Evolutionary conservation across 2,329 filamentous ascomycete genomes (phyloP).

Genomic region (Alternaria triticina): DNA sequence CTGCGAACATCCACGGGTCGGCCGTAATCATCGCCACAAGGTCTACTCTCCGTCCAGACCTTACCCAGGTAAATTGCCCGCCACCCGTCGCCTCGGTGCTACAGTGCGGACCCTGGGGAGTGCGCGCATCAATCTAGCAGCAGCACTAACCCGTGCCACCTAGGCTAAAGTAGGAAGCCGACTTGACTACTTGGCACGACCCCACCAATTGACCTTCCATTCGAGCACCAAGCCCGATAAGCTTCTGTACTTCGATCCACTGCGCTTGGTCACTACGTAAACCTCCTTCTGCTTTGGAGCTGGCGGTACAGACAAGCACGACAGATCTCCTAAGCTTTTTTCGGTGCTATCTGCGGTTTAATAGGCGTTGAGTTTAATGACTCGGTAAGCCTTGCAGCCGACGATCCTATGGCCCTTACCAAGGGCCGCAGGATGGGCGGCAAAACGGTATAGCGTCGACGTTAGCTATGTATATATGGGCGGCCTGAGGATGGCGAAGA

Average conservation of each 20-base stretch:
- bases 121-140: background rate
- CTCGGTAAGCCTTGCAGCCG: background rate
- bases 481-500: background rate
- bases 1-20: background rate
- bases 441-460: background rate
- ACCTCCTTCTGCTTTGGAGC: conserved; percentile 1
- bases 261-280: background rate
- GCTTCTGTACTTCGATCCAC: conserved; percentile 1
- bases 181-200: background rate
- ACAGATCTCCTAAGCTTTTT: background rate
- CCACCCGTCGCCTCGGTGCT: background rate
- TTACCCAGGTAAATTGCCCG: background rate
- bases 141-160: background rate
- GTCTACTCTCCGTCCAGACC: background rate
- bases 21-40: background rate
- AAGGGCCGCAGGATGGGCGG: background rate
- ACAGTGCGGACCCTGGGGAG: background rate
- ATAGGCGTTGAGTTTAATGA: background rate
- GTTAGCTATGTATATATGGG: background rate
- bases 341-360: background rate
- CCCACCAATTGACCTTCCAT: background rate
- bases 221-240: conserved; percentile 2
- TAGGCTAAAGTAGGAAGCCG: conserved; percentile 5
- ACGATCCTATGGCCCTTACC: background rate
- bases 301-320: background rate